Percentiles rank a stretch among this genome's conserved stretches.
These are phyloP conservation scores for Penicillium sp. DNA, from an alignment of 2,329 filamentous ascomycete species.

Conservation along the genomic window DNA sequence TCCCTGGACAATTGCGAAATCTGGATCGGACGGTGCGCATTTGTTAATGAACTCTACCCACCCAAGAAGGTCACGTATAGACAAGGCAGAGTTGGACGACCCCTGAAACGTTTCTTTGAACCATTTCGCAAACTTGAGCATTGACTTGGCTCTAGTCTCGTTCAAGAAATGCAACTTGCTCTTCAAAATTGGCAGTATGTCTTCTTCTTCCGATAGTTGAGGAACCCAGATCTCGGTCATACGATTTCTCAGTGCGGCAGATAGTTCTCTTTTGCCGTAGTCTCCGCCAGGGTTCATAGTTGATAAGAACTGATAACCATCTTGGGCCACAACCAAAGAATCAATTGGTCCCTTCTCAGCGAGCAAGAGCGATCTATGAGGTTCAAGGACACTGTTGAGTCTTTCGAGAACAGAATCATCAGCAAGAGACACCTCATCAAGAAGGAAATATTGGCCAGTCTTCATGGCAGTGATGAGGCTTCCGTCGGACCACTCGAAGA, in stretches of 20 bases:
- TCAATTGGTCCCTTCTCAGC: constrained; percentile 90
- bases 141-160: constrained; percentile 57
- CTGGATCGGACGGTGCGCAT: constrained; percentile 46
- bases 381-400: constrained; percentile 92
- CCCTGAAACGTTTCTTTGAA: constrained; percentile 78
- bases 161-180: constrained; percentile 60
- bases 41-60: constrained; percentile 93
- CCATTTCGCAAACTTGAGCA: constrained; percentile 89
- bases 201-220: constrained; percentile 74
- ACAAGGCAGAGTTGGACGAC: constrained; percentile 72
- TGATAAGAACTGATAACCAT: constrained; percentile 91
- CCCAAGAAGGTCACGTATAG: constrained; percentile 84
- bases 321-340: constrained; percentile 68
- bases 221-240: constrained; percentile 99
- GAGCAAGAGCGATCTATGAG: constrained; percentile 76
- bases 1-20: constrained; percentile 67
- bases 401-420: constrained; percentile 96
- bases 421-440: constrained; percentile 96
- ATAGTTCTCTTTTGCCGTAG: constrained; percentile 96
- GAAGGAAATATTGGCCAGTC: constrained; percentile 79
- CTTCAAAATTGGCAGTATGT: constrained; percentile 80
- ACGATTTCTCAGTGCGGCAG: constrained; percentile 87
- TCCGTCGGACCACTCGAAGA: constrained; percentile 97
- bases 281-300: constrained; percentile 99
- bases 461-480: constrained; percentile 93